phyloP scores from a whole-genome alignment of 2,329 filamentous ascomycete genomes.

The Trichoderma sp. region DNA sequence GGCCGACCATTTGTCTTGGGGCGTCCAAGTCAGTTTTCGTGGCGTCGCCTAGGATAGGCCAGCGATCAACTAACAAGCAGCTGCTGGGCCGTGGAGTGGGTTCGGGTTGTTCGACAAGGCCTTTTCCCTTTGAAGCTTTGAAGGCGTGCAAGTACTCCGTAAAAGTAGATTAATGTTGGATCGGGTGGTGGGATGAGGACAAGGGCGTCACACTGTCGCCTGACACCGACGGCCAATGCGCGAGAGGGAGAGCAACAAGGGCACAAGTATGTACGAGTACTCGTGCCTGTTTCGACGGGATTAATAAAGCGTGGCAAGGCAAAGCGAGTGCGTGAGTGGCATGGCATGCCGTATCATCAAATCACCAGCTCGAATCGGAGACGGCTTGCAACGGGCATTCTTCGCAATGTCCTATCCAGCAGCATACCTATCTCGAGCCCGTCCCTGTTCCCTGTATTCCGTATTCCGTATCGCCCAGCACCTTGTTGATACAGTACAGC shows the following conservation, averaged over 20 bases:
- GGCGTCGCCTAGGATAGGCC: constrained; percentile 10
- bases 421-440: background rate
- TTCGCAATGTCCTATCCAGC: background rate
- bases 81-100: constrained; percentile 6
- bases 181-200: constrained; percentile 10
- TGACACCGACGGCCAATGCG: background rate
- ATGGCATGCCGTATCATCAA: background rate
- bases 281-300: background rate
- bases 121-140: background rate
- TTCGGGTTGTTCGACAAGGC: background rate
- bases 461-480: background rate
- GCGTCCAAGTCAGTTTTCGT: constrained; percentile 1
- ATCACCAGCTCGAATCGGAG: background rate
- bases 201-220: constrained; percentile 3
- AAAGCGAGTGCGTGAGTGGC: background rate
- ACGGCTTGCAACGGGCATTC: background rate
- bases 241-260: background rate
- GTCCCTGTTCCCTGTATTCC: background rate
- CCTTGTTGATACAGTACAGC: background rate
- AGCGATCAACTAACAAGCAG: constrained; percentile 6
- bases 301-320: background rate
- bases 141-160: background rate
- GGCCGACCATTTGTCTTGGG: background rate
- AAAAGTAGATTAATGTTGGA: constrained; percentile 9
- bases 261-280: background rate